phyloP scores from a whole-genome alignment of 2,329 filamentous ascomycete genomes.

The Calonectria naviculata region DNA sequence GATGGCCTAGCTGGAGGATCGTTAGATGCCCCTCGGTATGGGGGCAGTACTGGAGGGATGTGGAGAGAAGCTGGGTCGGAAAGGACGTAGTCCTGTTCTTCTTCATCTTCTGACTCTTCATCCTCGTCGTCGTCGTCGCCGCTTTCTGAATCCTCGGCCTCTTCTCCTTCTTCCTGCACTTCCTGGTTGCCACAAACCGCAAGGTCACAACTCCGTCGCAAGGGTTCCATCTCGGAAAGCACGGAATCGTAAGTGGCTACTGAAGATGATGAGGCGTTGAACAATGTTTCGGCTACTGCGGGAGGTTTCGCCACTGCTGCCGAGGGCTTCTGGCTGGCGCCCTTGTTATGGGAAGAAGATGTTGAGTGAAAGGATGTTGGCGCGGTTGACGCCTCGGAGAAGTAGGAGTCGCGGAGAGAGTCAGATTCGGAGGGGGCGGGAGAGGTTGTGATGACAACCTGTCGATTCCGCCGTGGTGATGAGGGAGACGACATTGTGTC shows the following conservation, averaged over 20 bases:
- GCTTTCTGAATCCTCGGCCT: slow-evolving; percentile 29
- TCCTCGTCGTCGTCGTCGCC: slow-evolving; percentile 45
- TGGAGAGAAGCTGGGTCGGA: slow-evolving; percentile 41
- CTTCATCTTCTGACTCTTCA: slow-evolving; percentile 38
- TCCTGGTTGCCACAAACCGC: slow-evolving; percentile 37
- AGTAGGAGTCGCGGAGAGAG: slow-evolving; percentile 42
- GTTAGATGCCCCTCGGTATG: slow-evolving; percentile 68
- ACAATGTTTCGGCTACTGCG: slow-evolving; percentile 26
- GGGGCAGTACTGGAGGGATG: slow-evolving; percentile 64
- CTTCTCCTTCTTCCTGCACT: slow-evolving; percentile 30
- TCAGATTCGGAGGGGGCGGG: slow-evolving; percentile 39
- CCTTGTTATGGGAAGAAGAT: slow-evolving; percentile 38
- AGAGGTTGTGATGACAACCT: slow-evolving; percentile 39
- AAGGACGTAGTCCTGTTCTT: slow-evolving; percentile 39
- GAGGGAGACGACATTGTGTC: slow-evolving; percentile 32
- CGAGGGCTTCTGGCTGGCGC: slow-evolving; percentile 24
- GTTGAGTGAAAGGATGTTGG: slow-evolving; percentile 41
- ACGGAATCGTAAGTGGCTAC: slow-evolving; percentile 86
- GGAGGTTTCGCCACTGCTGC: slow-evolving; percentile 19
- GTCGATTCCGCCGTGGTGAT: slow-evolving; percentile 38
- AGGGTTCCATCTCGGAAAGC: slow-evolving; percentile 49
- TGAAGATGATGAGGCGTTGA: slow-evolving; percentile 60
- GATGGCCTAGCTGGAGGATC: slow-evolving; percentile 78
- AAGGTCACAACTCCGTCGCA: slow-evolving; percentile 33
- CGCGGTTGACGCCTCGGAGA: slow-evolving; percentile 42